Evolutionary conservation across 805 yeast species (phyloP), one percentile per base, ranked within the genome.

Genomic region (Hanseniaspora pseudoguilliermondii): DNA sequence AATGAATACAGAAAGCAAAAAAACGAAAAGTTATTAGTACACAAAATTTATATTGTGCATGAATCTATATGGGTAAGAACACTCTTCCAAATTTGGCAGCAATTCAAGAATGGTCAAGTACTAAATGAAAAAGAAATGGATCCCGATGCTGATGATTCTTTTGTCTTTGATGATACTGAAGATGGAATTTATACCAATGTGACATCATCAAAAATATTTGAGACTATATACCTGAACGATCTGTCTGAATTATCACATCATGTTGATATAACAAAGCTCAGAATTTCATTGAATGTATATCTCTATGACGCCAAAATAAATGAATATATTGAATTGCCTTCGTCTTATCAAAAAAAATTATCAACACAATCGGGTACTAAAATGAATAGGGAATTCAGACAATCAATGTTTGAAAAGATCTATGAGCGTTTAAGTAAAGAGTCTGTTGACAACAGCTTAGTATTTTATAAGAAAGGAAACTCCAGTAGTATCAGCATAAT

Each of bases 51-150:
- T 60, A 77, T 90, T 34, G 95, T 91, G 2, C 97, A 91, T 68
- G 96, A 90, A 61, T 83, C 85, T 48, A 89, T 96, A 93, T 78
- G 90, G 69, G 78, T 87, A 29, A 80, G 88, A 62, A 83, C 95
- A 0, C 76, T 87, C 39, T 78, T 84, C 16, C 89, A 85, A 54
- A 76, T 88, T 25, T 71, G 86, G 58, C 50, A 74, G 81, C 56
- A 84, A 83, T 63, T 81, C 85, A 2, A 70, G 80, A 55, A 73
- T 75, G 54, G 69, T 76, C 55, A 80, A 79, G 59, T 71, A 75
- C 29, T 74, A 52, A 64, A 66, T 42, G 57, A 59, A 15, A 58
- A 57, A 36, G 49, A 39, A 32, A 5, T 6, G 21, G 54, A 53
- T 13, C 39, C 40, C 4, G 13, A 29, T 13, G 43, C 47, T 21